A percentile compares a stretch with the other conserved stretches of the same genome.
phyloP scores from a whole-genome alignment of 352 stramenopile species.

The Phytophthora sojae region DNA sequence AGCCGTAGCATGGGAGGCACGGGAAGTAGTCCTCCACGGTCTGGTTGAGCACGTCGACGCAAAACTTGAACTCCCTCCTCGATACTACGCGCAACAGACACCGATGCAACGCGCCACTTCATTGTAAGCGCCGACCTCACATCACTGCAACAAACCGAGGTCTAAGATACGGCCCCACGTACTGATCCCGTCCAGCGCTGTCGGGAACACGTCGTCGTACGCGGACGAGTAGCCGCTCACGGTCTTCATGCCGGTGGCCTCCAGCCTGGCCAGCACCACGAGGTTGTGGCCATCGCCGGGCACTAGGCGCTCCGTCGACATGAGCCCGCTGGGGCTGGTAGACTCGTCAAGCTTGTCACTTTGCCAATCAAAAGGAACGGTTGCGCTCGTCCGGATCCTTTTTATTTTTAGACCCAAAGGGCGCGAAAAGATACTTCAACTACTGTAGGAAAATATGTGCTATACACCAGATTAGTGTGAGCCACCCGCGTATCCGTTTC shows the following conservation, averaged over 20 bases:
- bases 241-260: constrained; percentile 54
- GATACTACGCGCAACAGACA: constrained; percentile 48
- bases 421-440: constrained; percentile 5
- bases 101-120: constrained; percentile 2
- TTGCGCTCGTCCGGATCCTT: constrained; percentile 16
- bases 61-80: constrained; percentile 80
- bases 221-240: constrained; percentile 61
- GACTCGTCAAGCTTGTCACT: no score
- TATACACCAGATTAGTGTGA: not conserved
- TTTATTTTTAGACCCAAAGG: constrained; percentile 31
- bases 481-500: not conserved
- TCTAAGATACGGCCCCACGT: constrained; percentile 14
- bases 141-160: not conserved
- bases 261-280: constrained; percentile 65
- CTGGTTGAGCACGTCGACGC: constrained; percentile 80
- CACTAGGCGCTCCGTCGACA: constrained; percentile 75
- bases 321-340: constrained; percentile 8
- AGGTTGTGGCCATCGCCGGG: constrained; percentile 48
- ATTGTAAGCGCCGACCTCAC: not conserved
- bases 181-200: constrained; percentile 74
- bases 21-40: constrained; percentile 78
- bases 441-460: not conserved
- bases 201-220: constrained; percentile 67
- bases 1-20: constrained; percentile 74
- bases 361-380: constrained; percentile 18